Percentiles rank a stretch among this genome's conserved stretches.
phyloP scores from a whole-genome alignment of 169 alveolate genomes.

The Babesia bigemina region DNA sequence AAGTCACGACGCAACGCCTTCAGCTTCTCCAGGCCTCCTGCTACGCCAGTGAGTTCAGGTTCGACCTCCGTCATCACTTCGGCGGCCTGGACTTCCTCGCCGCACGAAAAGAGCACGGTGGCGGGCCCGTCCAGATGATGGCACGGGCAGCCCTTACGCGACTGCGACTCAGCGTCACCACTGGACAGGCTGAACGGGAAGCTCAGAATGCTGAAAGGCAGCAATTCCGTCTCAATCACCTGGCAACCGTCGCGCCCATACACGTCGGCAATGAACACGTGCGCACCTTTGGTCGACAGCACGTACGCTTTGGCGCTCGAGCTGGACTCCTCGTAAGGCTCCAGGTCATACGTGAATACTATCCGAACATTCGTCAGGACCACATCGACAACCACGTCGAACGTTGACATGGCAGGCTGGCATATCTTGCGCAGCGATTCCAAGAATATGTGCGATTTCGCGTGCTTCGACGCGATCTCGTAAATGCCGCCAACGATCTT shows the following conservation, averaged over 20 bases:
- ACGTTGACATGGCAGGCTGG: slow-evolving; percentile 29
- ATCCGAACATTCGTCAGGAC: slow-evolving; percentile 42
- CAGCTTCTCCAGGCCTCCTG: neutral
- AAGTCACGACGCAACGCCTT: slow-evolving; percentile 13
- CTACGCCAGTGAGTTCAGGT: neutral
- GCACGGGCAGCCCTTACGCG: slow-evolving; percentile 16
- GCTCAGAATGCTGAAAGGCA: slow-evolving; percentile 56
- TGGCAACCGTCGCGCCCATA: slow-evolving; percentile 67
- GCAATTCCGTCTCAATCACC: slow-evolving; percentile 51
- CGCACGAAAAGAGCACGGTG: slow-evolving; percentile 18
- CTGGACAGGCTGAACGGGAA: slow-evolving; percentile 10
- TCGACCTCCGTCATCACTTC: neutral
- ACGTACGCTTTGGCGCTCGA: slow-evolving; percentile 50
- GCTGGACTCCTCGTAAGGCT: slow-evolving; percentile 17
- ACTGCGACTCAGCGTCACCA: slow-evolving; percentile 11
- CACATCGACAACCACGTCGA: slow-evolving; percentile 53
- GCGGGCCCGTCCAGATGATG: slow-evolving; percentile 22
- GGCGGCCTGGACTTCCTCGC: neutral
- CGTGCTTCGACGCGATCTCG: slow-evolving; percentile 62
- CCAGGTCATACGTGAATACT: slow-evolving; percentile 25
- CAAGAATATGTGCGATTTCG: slow-evolving; percentile 30
- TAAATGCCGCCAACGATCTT: slow-evolving; percentile 63
- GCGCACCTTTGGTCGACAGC: slow-evolving; percentile 38
- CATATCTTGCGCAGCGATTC: slow-evolving; percentile 55
- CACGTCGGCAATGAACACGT: slow-evolving; percentile 47